Conservation (phyloP, 495 filamentous ascomycete genomes). For the Aspergillus carlsbadensis region DNA sequence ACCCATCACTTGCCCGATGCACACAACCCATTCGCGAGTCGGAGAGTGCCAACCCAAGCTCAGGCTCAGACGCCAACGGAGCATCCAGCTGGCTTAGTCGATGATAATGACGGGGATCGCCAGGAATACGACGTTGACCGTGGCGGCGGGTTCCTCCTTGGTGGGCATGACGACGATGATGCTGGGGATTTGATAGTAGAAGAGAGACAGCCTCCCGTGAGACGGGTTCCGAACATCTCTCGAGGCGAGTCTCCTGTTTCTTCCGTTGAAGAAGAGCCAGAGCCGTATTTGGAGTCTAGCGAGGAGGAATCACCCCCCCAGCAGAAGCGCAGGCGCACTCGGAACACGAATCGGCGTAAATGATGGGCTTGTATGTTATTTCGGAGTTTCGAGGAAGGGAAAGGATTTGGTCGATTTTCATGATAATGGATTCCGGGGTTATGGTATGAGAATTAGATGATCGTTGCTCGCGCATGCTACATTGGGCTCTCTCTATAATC, state of each 20-base stretch:
- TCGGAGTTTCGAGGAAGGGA: not conserved
- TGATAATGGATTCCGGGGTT: not conserved
- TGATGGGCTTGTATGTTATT: not conserved
- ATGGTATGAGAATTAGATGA: not conserved
- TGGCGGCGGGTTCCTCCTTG: conserved; percentile 19
- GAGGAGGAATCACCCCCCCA: conserved; percentile 11
- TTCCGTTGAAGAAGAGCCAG: not conserved
- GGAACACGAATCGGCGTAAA: conserved; percentile 10
- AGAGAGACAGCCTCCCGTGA: conserved; percentile 6
- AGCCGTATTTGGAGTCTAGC: not conserved
- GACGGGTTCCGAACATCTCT: not conserved
- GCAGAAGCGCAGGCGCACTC: conserved; percentile 26
- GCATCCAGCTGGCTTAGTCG: not conserved
- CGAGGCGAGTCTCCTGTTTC: not conserved
- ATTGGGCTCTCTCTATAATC: not conserved
- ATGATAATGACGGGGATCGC: conserved; percentile 19
- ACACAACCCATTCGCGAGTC: conserved; percentile 39
- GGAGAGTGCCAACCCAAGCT: conserved; percentile 11
- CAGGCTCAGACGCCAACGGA: conserved; percentile 8
- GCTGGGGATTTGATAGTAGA: conserved; percentile 15
- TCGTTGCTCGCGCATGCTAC: not conserved
- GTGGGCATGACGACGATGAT: conserved; percentile 17
- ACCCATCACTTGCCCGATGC: conserved; percentile 30
- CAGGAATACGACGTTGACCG: conserved; percentile 18
- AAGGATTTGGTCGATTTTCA: not conserved